These are phyloP conservation scores for Alternaria hordeiaustralica DNA, from an alignment of 2,329 filamentous ascomycete species.

Conservation along the genomic window DNA sequence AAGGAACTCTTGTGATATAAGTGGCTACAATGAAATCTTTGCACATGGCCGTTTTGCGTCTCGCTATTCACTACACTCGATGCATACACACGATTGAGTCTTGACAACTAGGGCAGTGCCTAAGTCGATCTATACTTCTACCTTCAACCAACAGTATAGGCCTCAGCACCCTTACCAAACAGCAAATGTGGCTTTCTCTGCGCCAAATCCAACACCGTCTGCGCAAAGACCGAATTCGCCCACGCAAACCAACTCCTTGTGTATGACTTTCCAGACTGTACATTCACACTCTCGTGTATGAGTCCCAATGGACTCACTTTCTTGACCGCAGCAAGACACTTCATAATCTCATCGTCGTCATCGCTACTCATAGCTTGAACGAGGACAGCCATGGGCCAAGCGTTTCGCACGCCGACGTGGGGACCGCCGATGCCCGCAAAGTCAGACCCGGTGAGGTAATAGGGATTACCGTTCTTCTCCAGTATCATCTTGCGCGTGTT, in stretches of 20 bases:
- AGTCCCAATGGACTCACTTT: slow-evolving; percentile 76
- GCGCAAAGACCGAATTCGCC: slow-evolving; percentile 96
- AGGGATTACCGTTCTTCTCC: slow-evolving; percentile 79
- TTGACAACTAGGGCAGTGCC: neutral
- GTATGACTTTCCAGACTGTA: neutral
- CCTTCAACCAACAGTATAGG: slow-evolving; percentile 28
- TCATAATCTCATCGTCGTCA: slow-evolving; percentile 79
- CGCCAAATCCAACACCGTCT: slow-evolving; percentile 88
- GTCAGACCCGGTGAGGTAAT: slow-evolving; percentile 76
- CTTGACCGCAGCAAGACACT: slow-evolving; percentile 76
- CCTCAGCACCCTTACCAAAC: slow-evolving; percentile 69
- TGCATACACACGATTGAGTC: neutral
- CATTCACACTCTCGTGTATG: slow-evolving; percentile 81
- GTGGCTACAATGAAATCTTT: neutral
- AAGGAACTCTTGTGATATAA: neutral
- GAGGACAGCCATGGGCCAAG: slow-evolving; percentile 96
- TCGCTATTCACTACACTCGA: neutral
- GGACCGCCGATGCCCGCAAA: slow-evolving; percentile 90
- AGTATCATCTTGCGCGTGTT: slow-evolving; percentile 89
- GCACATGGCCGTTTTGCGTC: neutral
- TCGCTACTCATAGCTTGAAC: slow-evolving; percentile 90
- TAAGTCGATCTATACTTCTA: neutral
- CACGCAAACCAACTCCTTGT: slow-evolving; percentile 90
- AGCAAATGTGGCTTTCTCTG: slow-evolving; percentile 87
- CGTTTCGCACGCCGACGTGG: slow-evolving; percentile 82